Evolutionary conservation across 129 eudicot genomes (phyloP), one percentile per base, ranked within the genome.

Genomic region (Dittrichia graveolens): DNA sequence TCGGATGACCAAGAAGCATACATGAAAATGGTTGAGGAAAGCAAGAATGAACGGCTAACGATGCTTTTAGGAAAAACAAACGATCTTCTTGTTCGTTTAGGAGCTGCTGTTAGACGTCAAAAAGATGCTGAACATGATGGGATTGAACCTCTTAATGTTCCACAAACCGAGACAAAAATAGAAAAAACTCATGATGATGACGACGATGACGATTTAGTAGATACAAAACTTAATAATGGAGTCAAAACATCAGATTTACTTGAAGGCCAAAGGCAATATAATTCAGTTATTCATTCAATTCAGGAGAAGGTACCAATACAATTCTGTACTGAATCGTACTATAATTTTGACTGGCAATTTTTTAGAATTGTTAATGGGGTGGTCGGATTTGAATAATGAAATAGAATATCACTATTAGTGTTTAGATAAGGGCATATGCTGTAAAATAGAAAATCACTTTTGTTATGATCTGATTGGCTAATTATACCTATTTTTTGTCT

Each of bases 11-110:
- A 95, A 70, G 99, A 95, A 91, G 96, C 99, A 34, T 95, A 95
- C 88, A 95, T 95, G 99, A 95, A 83, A 86, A 89, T 95, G 97
- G 99, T 95, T 7, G 96, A 95, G 81, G 99, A 95, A 88, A 95
- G 99, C 82, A 95, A 95, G 82, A 95, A 95, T 65, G 99, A 95
- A 67, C 81, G 99, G 56, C 76, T 95, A 75, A 95, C 96, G 14
- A 90, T 88, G 97, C 96, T 95, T 79, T 82, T 95, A 59, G 97
- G 97, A 59, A 90, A 95, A 85, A 90, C 99, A 15, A 95, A 95
- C 60, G 97, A 95, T 52, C 97, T 95, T 42, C 88, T 95, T 65
- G 99, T 84, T 65, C 87, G 96, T 70, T 78, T 95, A 79, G 99
- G 99, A 69, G 99, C 99, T 81, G 99, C 99, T 75, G 99, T 95